A percentile compares a stretch with the other conserved stretches of the same genome.
Conservation (phyloP, 164 flowering plant genomes). For the Liquidambar formosana region DNA sequence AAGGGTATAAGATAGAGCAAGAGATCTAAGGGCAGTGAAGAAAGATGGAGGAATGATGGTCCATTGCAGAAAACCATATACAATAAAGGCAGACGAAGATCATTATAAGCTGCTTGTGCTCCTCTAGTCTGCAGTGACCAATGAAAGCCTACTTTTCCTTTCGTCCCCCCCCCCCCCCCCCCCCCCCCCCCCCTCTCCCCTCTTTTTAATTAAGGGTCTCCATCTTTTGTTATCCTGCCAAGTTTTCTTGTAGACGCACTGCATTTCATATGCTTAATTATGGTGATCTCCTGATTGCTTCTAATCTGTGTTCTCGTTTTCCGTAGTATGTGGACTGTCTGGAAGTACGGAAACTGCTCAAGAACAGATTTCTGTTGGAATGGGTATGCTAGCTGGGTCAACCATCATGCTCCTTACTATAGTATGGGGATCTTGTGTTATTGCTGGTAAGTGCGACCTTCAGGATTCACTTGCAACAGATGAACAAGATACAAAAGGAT, state of each 20-base stretch:
- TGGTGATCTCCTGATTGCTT: neutral
- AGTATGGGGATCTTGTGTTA: slow-evolving; percentile 88
- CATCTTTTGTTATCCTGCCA: too few relatives aligned
- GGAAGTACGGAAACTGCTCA: slow-evolving; percentile 80
- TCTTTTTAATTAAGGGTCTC: too few relatives aligned
- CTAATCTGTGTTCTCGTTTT: neutral
- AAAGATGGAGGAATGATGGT: too few relatives aligned
- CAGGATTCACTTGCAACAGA: slow-evolving; percentile 49
- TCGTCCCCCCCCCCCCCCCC: too few relatives aligned
- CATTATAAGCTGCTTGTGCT: too few relatives aligned
- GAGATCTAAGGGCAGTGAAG: too few relatives aligned
- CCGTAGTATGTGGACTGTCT: slow-evolving; percentile 88
- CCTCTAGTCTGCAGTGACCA: too few relatives aligned
- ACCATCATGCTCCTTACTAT: slow-evolving; percentile 90
- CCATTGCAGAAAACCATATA: too few relatives aligned
- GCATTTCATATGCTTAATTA: too few relatives aligned
- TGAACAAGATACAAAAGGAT: slow-evolving; percentile 31
- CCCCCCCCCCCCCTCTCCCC: too few relatives aligned
- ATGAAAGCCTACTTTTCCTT: too few relatives aligned
- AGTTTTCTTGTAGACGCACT: too few relatives aligned
- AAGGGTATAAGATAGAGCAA: neutral
- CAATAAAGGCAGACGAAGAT: neutral
- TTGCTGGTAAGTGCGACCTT: slow-evolving; percentile 82
- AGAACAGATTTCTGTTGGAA: slow-evolving; percentile 89
- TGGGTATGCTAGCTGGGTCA: slow-evolving; percentile 97